phyloP scores from a whole-genome alignment of 2,329 filamentous ascomycete species.

The Alternaria consortialis region DNA sequence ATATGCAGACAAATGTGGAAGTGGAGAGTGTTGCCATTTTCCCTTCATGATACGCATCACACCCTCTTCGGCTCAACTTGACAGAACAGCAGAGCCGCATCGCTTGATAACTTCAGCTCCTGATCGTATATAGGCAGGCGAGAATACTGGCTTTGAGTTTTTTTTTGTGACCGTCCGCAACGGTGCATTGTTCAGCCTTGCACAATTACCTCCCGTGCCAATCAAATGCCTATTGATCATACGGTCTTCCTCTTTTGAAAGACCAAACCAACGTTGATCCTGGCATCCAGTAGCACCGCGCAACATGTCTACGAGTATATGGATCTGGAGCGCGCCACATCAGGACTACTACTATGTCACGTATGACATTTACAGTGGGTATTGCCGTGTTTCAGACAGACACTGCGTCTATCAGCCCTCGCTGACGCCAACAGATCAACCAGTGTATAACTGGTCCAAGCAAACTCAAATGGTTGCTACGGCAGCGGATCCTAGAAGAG shows the following conservation, averaged over 20 bases:
- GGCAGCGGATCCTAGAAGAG: background rate
- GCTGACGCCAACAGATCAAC: too few species aligned
- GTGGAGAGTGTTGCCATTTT: too few species aligned
- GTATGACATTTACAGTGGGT: constrained; percentile 5
- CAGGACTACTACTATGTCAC: constrained; percentile 17
- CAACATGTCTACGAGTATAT: constrained; percentile 10
- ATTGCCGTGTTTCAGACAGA: background rate
- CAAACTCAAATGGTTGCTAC: too few species aligned
- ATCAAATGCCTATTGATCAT: too few species aligned
- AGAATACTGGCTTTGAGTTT: too few species aligned
- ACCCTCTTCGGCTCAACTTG: background rate
- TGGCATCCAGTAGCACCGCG: background rate
- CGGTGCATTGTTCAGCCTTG: too few species aligned
- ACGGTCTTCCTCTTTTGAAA: too few species aligned
- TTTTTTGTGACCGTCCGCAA: too few species aligned
- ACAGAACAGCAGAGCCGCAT: constrained; percentile 4
- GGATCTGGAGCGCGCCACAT: constrained; percentile 14
- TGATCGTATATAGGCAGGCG: background rate
- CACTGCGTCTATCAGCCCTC: too few species aligned
- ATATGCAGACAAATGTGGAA: background rate
- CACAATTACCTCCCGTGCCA: too few species aligned
- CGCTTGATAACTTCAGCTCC: background rate
- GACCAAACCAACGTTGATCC: too few species aligned
- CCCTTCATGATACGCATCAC: background rate
- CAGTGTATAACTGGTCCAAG: background rate